Base-by-base conservation (phyloP, 129 eudicot genomes). In the Pulicaria dysenterica region DNA sequence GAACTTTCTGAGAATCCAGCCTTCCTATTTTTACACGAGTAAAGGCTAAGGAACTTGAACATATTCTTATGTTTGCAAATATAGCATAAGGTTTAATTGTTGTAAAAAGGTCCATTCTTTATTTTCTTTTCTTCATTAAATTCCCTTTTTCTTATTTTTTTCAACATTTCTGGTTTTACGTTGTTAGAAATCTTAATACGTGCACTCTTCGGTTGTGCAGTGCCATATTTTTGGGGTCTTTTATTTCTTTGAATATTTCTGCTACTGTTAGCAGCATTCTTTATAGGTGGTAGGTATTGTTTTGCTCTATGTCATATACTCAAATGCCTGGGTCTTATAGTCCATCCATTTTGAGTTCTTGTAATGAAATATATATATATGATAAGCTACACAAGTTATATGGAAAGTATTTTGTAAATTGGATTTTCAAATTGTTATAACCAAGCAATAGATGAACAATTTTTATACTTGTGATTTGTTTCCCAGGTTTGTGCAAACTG, bases 11-110 rank as follows among this genome's bases (percentile, higher is more conserved):
- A 89, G 79, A 88, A 92, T 83, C 88, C 86, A 14, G 86, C 84
- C 89, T 92, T 92, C 82, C 91, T 68, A 65, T 92, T 92, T 85
- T 82, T 92, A 82, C 91, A 86, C 43, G 88, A 87, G 70, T 91
- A 81, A 82, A 57, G 69, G 76, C 77, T 34, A 11, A 41, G 81
- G 76, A 77, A 47, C 45, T 69, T 54, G 43, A 49, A 77, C 54
- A 53, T 70, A 64, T 66, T 76, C 80, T 68, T 77, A 69, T 69
- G 81, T 77, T 77, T 69, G 64, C 81, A 69, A 69, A 69, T 77
- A 77, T 77, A 77, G 58, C 64, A 77, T 60, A 69, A 60, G 81
- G 54, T 69, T 77, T 61, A 76, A 51, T 77, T 77, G 76, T 77
- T 77, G 81, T 77, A 77, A 70, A 78, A 78, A 78, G 82, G 67